Conservation (phyloP, 1,284 basidiomycete genomes). For the Sporisorium exsertum region DNA sequence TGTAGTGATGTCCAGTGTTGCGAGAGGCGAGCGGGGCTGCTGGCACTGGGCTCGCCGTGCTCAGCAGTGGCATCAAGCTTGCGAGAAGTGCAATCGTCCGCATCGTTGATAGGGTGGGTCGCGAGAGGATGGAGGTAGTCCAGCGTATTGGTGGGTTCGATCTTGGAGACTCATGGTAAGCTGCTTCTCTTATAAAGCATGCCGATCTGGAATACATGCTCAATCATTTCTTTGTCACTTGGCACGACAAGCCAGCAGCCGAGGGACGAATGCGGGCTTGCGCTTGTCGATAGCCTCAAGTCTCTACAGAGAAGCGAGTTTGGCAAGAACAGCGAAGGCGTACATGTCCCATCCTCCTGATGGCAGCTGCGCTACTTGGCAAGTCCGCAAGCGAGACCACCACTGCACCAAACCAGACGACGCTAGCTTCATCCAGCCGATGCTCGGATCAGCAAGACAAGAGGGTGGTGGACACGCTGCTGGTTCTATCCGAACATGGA, state of each 20-base stretch:
- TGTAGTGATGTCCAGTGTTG: constrained; percentile 13
- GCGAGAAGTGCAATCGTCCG: constrained; percentile 15
- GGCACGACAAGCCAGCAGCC: too few species aligned
- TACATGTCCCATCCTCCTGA: too few species aligned
- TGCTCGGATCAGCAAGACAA: not conserved
- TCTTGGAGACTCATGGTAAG: not conserved
- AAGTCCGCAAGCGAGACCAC: not conserved
- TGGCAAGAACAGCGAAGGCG: too few species aligned
- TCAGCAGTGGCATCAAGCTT: constrained; percentile 12
- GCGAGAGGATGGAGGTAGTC: not conserved
- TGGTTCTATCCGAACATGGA: too few species aligned
- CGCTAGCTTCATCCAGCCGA: constrained; percentile 8
- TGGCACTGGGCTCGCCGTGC: constrained; percentile 15
- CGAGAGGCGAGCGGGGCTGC: not conserved
- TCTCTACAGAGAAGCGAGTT: too few species aligned
- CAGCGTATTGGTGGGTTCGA: not conserved
- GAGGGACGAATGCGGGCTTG: too few species aligned
- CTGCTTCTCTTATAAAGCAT: too few species aligned
- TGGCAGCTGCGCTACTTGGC: too few species aligned
- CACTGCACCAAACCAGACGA: not conserved
- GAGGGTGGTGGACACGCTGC: too few species aligned
- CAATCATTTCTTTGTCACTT: too few species aligned
- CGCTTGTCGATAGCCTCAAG: too few species aligned
- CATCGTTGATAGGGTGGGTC: not conserved
- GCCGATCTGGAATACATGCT: too few species aligned